Conservation (phyloP, 1,139 yeast species). For the Kluyveromyces sp. region DNA sequence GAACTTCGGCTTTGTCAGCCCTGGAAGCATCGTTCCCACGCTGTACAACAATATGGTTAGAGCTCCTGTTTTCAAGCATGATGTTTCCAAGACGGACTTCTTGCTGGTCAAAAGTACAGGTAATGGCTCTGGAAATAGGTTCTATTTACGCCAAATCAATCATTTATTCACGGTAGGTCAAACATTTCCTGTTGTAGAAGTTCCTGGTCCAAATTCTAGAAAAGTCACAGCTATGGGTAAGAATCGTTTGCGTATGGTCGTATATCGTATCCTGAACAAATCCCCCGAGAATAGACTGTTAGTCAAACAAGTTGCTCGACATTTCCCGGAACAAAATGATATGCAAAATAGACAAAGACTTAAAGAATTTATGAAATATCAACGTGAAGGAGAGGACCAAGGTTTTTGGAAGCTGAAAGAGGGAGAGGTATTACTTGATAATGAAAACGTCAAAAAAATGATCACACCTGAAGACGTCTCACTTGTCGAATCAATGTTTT, state of each 20-base stretch:
- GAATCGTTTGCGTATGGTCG: conserved; percentile 88
- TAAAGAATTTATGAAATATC: conserved; percentile 97
- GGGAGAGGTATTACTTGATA: conserved; percentile 63
- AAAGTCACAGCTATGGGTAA: conserved; percentile 91
- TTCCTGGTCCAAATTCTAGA: conserved; percentile 97
- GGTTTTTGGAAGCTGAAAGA: conserved; percentile 91
- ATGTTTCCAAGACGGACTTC: conserved; percentile 71
- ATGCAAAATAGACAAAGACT: conserved; percentile 94
- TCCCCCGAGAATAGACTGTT: conserved; percentile 68
- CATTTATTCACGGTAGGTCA: conserved; percentile 86
- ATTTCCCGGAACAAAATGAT: conserved; percentile 95
- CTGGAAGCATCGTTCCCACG: conserved; percentile 91
- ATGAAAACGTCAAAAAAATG: conserved; percentile 76
- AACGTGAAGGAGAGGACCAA: conserved; percentile 89
- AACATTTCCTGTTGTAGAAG: conserved; percentile 84
- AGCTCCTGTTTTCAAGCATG: conserved; percentile 92
- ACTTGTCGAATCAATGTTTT: conserved; percentile 85
- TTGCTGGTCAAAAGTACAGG: conserved; percentile 75
- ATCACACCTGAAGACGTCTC: conserved; percentile 90
- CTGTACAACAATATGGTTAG: conserved; percentile 84
- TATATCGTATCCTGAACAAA: conserved; percentile 76
- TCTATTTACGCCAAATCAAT: conserved; percentile 58
- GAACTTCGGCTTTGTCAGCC: conserved; percentile 96
- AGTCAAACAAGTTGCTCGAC: conserved; percentile 82
- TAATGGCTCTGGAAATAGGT: conserved; percentile 53